These are phyloP conservation scores for Nemania sp. DNA, from an alignment of 2,329 filamentous ascomycete genomes.

Conservation along the genomic window DNA sequence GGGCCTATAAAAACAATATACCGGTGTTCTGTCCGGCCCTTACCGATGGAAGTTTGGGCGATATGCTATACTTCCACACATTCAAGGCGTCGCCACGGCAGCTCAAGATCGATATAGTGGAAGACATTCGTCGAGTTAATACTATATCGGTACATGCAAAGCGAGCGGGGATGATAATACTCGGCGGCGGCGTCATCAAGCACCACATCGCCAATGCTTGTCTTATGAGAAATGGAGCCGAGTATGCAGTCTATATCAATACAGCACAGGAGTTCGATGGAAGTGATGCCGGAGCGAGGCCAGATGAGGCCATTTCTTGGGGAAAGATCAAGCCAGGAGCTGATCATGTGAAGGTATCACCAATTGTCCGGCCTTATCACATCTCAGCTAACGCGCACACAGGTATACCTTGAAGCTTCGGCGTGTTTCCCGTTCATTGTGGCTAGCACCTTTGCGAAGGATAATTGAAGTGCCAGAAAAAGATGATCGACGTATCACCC, in stretches of 20 bases:
- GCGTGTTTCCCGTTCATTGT: constrained; percentile 69
- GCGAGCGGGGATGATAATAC: constrained; percentile 89
- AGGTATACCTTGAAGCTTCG: constrained; percentile 68
- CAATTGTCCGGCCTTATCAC: constrained; percentile 1
- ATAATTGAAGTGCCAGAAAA: constrained; percentile 33
- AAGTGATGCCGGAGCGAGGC: constrained; percentile 90
- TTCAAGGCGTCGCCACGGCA: constrained; percentile 84
- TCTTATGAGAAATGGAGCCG: constrained; percentile 95
- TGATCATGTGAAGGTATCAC: constrained; percentile 81
- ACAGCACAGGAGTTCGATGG: constrained; percentile 97
- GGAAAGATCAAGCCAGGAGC: constrained; percentile 93
- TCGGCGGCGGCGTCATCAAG: constrained; percentile 94
- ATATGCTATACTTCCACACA: constrained; percentile 99
- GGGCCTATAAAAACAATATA: constrained; percentile 96
- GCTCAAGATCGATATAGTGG: constrained; percentile 86
- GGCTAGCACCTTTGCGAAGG: constrained; percentile 67
- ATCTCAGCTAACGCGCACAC: constrained; percentile 18
- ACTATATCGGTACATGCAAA: constrained; percentile 86
- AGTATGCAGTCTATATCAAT: constrained; percentile 97
- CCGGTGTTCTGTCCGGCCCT: constrained; percentile 96
- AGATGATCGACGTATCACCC: too few species aligned
- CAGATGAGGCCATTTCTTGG: constrained; percentile 97
- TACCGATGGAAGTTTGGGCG: constrained; percentile 91
- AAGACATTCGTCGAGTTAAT: constrained; percentile 92
- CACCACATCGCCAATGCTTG: constrained; percentile 98